These are phyloP conservation scores for Botrytis fragariae DNA, from an alignment of 2,329 filamentous ascomycete genomes.

Conservation along the genomic window DNA sequence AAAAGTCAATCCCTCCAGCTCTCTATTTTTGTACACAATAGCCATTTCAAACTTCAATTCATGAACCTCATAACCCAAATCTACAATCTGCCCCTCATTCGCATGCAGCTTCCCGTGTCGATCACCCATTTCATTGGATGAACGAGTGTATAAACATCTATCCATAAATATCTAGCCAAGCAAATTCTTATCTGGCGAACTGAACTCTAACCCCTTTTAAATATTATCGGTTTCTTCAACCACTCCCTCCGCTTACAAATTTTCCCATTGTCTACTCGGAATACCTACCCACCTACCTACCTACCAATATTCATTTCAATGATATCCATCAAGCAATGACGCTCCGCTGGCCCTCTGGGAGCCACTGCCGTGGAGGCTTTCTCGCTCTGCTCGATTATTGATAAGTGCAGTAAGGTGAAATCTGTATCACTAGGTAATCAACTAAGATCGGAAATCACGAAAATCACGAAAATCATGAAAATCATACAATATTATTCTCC, in stretches of 20 bases:
- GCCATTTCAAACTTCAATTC: too few species aligned
- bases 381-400: neutral
- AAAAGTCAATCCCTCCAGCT: neutral
- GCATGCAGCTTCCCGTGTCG: neutral
- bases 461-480: neutral
- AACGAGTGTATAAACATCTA: neutral
- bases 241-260: too few species aligned
- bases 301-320: neutral
- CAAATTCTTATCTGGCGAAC: neutral
- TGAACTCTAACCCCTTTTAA: neutral
- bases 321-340: neutral
- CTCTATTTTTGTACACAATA: too few species aligned
- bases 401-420: neutral
- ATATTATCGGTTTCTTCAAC: neutral
- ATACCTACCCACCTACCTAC: neutral
- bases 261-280: neutral
- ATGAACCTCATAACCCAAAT: neutral
- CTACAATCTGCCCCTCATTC: neutral
- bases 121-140: neutral
- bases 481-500: neutral
- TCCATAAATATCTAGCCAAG: neutral
- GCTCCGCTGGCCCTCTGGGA: neutral
- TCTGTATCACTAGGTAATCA: neutral
- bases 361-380: neutral
- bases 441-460: neutral